phyloP scores from a whole-genome alignment of 495 filamentous ascomycete species.

The Peziza echinospora region DNA sequence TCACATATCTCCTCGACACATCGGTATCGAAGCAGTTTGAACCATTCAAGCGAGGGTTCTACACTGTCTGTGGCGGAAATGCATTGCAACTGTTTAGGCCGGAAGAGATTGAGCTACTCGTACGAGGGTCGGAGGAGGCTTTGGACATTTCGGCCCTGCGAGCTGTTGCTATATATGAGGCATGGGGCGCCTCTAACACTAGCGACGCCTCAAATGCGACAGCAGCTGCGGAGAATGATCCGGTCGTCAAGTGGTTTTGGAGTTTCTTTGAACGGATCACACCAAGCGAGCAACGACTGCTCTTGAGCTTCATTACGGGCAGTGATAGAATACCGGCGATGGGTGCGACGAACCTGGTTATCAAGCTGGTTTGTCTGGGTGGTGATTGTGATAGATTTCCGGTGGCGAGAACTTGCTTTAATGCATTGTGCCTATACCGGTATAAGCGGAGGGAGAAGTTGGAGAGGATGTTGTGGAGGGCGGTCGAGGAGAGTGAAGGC shows the following conservation, averaged over 20 bases:
- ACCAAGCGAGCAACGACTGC: constrained; percentile 47
- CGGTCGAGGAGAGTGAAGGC: constrained; percentile 75
- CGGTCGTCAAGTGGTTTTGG: constrained; percentile 77
- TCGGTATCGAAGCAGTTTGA: constrained; percentile 70
- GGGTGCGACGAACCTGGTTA: constrained; percentile 61
- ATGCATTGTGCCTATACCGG: constrained; percentile 54
- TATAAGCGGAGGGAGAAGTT: constrained; percentile 44
- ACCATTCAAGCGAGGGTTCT: constrained; percentile 89
- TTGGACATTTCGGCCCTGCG: constrained; percentile 57
- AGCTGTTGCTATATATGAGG: constrained; percentile 64
- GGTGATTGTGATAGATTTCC: constrained; percentile 57
- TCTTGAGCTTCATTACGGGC: constrained; percentile 79
- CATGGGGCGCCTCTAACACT: constrained; percentile 33
- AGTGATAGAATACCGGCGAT: constrained; percentile 83
- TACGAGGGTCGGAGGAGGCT: constrained; percentile 70
- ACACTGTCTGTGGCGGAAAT: constrained; percentile 78
- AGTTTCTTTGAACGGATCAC: constrained; percentile 44
- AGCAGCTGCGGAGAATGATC: constrained; percentile 32
- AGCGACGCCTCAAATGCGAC: not conserved
- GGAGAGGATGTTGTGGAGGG: constrained; percentile 57
- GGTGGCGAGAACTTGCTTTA: constrained; percentile 81
- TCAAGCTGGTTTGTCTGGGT: constrained; percentile 53
- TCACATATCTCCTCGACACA: constrained; percentile 59
- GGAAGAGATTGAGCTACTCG: constrained; percentile 78
- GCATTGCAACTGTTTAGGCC: constrained; percentile 78